Percentiles rank a stretch among this genome's conserved stretches.
Conservation (phyloP, 805 yeast genomes). For the Alloascoidea africana region DNA sequence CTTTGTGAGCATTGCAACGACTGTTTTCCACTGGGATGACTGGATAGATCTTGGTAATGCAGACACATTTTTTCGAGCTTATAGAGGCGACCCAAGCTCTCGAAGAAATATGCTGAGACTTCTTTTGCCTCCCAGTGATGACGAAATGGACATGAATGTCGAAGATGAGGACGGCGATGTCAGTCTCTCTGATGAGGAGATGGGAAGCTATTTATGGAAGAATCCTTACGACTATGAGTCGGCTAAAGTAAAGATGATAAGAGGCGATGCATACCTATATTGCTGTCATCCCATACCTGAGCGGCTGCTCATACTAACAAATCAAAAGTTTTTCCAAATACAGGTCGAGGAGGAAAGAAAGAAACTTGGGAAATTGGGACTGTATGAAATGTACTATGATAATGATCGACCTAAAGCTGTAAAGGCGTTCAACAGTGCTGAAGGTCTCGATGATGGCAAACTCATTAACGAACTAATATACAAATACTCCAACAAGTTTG, state of each 20-base stretch:
- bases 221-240: neutral
- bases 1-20: neutral
- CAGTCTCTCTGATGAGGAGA: neutral
- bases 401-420: neutral
- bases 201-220: neutral
- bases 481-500: neutral
- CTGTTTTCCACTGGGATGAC: conserved; percentile 3
- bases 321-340: neutral
- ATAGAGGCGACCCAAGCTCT: conserved; percentile 7
- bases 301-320: neutral
- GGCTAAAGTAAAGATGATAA: neutral
- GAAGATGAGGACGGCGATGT: neutral
- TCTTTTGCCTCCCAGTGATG: neutral
- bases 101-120: neutral
- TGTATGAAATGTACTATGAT: neutral
- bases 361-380: neutral
- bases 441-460: neutral
- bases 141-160: neutral
- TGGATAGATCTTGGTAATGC: conserved; percentile 12
- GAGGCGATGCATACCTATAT: neutral
- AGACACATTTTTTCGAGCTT: conserved; percentile 17
- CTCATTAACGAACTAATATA: neutral
- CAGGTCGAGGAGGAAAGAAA: neutral
- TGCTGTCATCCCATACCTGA: neutral
- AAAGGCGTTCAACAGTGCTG: neutral